Conservation (phyloP, 257 asterid species). For the Solanum virginianum region DNA sequence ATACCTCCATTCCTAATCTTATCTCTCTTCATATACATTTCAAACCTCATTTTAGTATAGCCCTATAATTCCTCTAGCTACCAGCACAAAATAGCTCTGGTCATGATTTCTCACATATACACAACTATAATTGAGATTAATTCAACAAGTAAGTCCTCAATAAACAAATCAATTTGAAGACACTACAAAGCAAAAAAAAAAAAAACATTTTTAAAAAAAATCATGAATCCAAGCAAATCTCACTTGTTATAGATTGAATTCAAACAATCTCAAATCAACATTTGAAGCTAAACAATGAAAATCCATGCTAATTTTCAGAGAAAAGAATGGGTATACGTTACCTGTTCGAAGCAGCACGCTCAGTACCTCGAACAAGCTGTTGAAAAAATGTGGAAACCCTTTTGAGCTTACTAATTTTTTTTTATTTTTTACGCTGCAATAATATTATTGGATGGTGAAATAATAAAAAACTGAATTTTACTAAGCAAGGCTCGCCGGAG, state of each 20-base stretch:
- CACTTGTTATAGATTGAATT: not conserved
- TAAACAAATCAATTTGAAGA: not conserved
- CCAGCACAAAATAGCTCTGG: not conserved
- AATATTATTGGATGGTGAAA: too few relatives aligned
- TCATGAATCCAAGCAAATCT: not conserved
- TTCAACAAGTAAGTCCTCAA: not conserved
- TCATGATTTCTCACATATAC: not conserved
- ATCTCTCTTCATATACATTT: not conserved
- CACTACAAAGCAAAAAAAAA: not conserved
- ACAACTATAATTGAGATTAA: not conserved
- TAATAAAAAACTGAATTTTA: too few relatives aligned
- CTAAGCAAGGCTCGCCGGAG: too few relatives aligned
- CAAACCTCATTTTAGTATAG: not conserved
- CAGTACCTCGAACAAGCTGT: not conserved
- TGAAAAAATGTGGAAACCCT: not conserved
- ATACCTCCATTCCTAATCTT: not conserved
- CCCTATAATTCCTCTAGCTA: not conserved
- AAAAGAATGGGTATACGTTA: not conserved
- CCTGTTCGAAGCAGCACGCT: not conserved
- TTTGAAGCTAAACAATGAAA: not conserved
- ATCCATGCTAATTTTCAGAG: not conserved
- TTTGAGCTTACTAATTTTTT: not conserved
- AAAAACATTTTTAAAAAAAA: not conserved
- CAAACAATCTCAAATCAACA: not conserved
- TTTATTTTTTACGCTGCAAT: not conserved